Evolutionary conservation across 2,329 filamentous ascomycete genomes (phyloP).

Genomic region (Calycina herbarum): DNA sequence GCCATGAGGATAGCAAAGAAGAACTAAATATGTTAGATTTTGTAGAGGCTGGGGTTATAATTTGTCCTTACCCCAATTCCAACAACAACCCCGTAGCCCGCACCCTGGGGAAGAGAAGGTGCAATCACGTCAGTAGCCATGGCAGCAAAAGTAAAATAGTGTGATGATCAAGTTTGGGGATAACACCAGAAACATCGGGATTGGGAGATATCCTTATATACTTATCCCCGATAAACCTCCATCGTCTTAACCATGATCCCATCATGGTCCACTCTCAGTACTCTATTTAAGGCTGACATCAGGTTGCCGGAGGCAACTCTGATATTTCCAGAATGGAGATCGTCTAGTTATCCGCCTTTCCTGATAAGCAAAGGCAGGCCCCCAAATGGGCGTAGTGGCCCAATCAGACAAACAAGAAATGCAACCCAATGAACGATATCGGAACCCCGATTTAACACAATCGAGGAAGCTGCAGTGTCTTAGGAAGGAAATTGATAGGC

Average conservation of each 20-base stretch:
- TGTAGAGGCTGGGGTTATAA: background rate
- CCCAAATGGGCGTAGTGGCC: background rate
- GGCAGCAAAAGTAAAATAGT: background rate
- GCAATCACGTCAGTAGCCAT: constrained; percentile 7
- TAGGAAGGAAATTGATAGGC: background rate
- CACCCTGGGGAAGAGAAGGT: constrained; percentile 33
- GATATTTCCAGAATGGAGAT: background rate
- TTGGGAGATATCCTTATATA: background rate
- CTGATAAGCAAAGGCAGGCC: background rate
- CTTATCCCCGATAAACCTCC: background rate
- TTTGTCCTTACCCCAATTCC: constrained; percentile 44
- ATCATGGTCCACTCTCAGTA: background rate
- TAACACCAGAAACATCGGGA: background rate
- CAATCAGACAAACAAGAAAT: background rate
- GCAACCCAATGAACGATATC: background rate
- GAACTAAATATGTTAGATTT: constrained; percentile 5
- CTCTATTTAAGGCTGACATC: background rate
- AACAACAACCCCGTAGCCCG: constrained; percentile 51
- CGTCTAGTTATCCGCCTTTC: background rate
- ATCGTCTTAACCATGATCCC: background rate
- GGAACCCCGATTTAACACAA: background rate
- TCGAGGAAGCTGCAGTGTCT: background rate
- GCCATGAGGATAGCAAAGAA: constrained; percentile 46
- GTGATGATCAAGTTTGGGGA: background rate
- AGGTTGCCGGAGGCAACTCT: background rate